These are phyloP conservation scores for Apiospora saccharicola DNA, from an alignment of 2,329 filamentous ascomycete species.

Conservation along the genomic window DNA sequence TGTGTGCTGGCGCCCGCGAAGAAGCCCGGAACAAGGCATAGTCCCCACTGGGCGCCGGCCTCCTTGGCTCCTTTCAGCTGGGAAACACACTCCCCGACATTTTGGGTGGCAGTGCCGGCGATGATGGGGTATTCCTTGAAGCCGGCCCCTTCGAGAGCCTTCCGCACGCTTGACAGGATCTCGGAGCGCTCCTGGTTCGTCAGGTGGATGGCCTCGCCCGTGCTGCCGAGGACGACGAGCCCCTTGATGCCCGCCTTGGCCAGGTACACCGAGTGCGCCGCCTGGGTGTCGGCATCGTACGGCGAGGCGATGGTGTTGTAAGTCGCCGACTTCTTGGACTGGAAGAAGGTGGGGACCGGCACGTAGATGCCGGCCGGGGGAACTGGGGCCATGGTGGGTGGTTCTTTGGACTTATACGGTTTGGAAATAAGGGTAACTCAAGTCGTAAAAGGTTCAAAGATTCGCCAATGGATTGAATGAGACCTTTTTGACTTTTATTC, in stretches of 20 bases:
- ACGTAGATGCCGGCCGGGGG: constrained; percentile 61
- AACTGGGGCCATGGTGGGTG: background rate
- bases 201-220: constrained; percentile 69
- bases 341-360: constrained; percentile 70
- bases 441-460: background rate
- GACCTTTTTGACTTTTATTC: background rate
- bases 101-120: constrained; percentile 66
- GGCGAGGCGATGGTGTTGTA: constrained; percentile 54
- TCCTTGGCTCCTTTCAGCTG: constrained; percentile 62
- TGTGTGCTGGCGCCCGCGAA: constrained; percentile 63
- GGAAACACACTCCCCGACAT: constrained; percentile 66
- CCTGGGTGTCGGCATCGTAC: constrained; percentile 66
- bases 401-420: background rate
- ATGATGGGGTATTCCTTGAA: constrained; percentile 67
- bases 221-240: constrained; percentile 68
- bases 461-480: background rate
- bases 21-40: constrained; percentile 67
- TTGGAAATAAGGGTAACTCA: background rate
- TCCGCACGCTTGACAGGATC: constrained; percentile 60
- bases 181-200: constrained; percentile 62
- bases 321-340: constrained; percentile 44
- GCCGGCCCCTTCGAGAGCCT: constrained; percentile 61
- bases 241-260: constrained; percentile 66
- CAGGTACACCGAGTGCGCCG: constrained; percentile 65
- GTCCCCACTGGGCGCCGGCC: constrained; percentile 66